Percentiles rank a stretch among this genome's conserved stretches.
Conservation (phyloP, 306 rosid genomes). For the Betula pendula region DNA sequence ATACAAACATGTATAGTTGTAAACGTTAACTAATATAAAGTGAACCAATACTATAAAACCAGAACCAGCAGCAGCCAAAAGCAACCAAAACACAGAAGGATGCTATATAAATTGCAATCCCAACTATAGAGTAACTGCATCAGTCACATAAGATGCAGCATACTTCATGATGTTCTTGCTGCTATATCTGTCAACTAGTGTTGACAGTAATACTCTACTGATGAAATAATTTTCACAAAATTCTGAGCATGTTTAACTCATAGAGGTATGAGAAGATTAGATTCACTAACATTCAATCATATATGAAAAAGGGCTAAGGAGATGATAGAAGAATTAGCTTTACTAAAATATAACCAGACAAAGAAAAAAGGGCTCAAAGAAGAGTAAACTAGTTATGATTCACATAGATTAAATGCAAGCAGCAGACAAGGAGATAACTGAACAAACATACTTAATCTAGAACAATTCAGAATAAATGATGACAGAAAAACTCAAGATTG, state of each 20-base stretch:
- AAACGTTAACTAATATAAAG: background rate
- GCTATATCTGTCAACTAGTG: background rate
- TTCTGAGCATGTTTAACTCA: background rate
- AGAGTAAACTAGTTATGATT: background rate
- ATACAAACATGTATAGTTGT: background rate
- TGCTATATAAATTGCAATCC: background rate
- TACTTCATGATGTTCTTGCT: background rate
- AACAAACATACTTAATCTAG: background rate
- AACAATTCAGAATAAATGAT: background rate
- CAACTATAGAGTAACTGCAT: background rate
- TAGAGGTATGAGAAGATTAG: background rate
- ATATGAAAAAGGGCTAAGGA: background rate
- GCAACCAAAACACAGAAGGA: background rate
- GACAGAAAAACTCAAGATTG: background rate
- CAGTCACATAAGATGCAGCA: background rate
- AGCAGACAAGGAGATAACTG: background rate
- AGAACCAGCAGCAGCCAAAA: background rate
- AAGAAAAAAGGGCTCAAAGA: background rate
- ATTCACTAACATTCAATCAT: background rate
- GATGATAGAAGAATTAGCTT: background rate
- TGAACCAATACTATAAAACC: background rate
- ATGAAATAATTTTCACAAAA: background rate
- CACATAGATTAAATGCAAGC: background rate
- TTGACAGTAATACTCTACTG: background rate
- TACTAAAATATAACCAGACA: background rate